Base-by-base conservation (phyloP, 495 filamentous ascomycete genomes). In the Trichoderma gamsii region DNA sequence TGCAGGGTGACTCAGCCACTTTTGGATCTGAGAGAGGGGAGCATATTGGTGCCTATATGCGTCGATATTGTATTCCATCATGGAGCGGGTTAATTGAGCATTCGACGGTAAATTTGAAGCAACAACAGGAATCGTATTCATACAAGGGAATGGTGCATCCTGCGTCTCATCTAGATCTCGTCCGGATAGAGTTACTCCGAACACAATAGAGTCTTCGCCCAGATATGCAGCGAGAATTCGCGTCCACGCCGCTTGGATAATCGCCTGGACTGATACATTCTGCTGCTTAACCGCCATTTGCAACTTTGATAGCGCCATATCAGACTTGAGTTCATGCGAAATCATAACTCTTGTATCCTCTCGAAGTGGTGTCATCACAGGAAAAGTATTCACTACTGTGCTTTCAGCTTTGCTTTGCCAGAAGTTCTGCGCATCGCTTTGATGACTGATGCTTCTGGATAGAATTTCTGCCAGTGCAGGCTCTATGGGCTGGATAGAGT, bases 141-240 rank as follows among this genome's bases (percentile, higher is more conserved):
- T 84, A 73, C 87, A 90, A 13, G 92, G 92, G 65, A 96, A 91
- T 16, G 84, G 79, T 21, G 83, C 82, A 3, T 80, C 69, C 63
- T 81, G 78, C 0, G 86, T 84, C 61, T 78, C 77, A 12, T 84
- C 77, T 1, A 84, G 80, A 35, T 83, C 85, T 11, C 90, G 81
- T 4, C 90, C 90, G 3, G 91, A 92, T 11, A 95, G 80, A 69
- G 88, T 90, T 43, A 90, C 82, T 0, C 92, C 92, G 73, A 92
- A 93, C 0, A 83, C 85, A 3, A 92, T 85, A 16, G 79, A 82
- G 5, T 73, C 27, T 64, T 96, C 91, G 7, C 91, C 91, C 41
- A 85, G 85, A 73, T 93, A 93, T 0, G 87, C 83, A 15, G 88
- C 83, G 4, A 95, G 81, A 1, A 96, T 71, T 15, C 85, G 80